Evolutionary conservation across 306 rosid species (phyloP).

Genomic region (Vigna hirtella): DNA sequence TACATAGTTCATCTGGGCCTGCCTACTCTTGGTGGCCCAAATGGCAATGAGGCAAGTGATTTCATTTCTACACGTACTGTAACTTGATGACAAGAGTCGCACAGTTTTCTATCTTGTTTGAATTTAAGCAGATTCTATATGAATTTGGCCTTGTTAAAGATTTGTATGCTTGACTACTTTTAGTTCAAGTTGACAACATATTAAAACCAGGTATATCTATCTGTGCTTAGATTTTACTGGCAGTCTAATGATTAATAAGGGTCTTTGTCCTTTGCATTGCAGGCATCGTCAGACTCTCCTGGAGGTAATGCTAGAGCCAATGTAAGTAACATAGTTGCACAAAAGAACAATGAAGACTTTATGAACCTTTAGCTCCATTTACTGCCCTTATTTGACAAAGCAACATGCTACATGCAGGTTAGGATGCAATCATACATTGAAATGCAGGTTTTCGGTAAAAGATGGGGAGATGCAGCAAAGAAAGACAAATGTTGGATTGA

Average conservation of each 20-base stretch:
- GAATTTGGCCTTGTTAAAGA: constrained; percentile 1
- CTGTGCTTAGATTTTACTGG: background rate
- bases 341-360: background rate
- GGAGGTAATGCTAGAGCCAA: constrained; percentile 59
- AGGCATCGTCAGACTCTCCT: constrained; percentile 49
- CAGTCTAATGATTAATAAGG: constrained; percentile 4
- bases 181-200: constrained; percentile 26
- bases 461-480: constrained; percentile 62
- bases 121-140: constrained; percentile 1
- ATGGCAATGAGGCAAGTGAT: constrained; percentile 62
- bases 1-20: constrained; percentile 86
- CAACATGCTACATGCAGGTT: constrained; percentile 47
- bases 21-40: constrained; percentile 85
- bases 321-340: constrained; percentile 47
- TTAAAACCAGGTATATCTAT: constrained; percentile 7
- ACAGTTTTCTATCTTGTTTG: constrained; percentile 3
- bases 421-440: constrained; percentile 63
- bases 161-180: background rate
- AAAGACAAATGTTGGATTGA: constrained; percentile 61
- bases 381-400: constrained; percentile 19
- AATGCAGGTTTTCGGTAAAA: constrained; percentile 52
- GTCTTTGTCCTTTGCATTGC: constrained; percentile 46
- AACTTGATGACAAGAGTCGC: background rate
- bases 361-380: constrained; percentile 9
- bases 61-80: constrained; percentile 9